These are phyloP conservation scores for Bonia amplexicaulis DNA, from an alignment of 176 grass and related monocot genomes.

Conservation along the genomic window DNA sequence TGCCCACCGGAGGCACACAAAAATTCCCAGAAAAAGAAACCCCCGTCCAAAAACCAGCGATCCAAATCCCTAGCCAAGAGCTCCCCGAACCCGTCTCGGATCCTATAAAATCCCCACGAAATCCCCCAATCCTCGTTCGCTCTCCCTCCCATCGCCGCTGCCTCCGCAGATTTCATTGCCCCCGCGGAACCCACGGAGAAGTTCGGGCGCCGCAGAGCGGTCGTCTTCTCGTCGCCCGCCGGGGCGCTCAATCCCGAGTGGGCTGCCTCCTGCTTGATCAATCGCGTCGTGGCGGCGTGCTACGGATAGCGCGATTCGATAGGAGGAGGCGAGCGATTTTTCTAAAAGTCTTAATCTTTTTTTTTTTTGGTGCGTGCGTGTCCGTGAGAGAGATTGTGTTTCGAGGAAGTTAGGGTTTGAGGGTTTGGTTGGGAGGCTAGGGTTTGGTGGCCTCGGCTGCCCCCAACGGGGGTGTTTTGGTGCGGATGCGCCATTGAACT, in stretches of 20 bases:
- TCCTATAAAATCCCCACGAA: background rate
- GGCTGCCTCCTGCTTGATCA: background rate
- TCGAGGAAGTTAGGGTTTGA: conserved; percentile 6
- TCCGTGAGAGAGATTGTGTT: background rate
- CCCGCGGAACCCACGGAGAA: background rate
- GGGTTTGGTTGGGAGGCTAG: conserved; percentile 6
- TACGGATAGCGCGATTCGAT: background rate
- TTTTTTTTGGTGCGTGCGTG: background rate
- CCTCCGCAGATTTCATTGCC: conserved; percentile 16
- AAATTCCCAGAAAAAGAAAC: conserved; percentile 26
- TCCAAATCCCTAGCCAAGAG: conserved; percentile 23
- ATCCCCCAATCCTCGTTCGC: conserved; percentile 20
- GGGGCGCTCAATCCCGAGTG: background rate
- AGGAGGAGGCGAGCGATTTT: background rate
- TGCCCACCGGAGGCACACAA: conserved; percentile 16
- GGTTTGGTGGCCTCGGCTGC: conserved; percentile 7
- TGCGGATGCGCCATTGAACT: background rate
- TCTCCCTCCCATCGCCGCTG: background rate
- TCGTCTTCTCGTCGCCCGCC: background rate
- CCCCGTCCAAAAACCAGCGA: conserved; percentile 30
- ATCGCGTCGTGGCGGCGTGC: background rate
- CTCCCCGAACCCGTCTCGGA: conserved; percentile 12
- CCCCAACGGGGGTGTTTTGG: background rate
- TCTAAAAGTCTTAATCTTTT: background rate
- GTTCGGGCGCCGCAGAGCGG: background rate